Base-by-base conservation (phyloP, 257 asterid genomes). In the Anisodus tanguticus region DNA sequence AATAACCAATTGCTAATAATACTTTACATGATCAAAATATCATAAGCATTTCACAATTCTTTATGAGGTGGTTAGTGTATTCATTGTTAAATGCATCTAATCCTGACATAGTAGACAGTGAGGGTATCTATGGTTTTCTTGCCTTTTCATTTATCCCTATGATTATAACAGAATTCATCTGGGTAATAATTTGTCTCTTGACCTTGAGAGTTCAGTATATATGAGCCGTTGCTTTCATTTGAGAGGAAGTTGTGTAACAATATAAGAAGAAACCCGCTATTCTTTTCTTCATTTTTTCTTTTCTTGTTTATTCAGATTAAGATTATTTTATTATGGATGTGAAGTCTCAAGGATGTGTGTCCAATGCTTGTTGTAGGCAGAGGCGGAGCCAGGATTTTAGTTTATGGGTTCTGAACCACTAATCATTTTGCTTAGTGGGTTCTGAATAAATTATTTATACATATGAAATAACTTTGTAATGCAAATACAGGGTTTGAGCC, bases 231-330 rank as follows among this genome's bases (percentile, higher is more conserved):
- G 6, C 68, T 62, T 62, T 62, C 37, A 62, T 19, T 9, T n/a
- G 37, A n/a, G 31, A 60, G 31, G 37, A 62, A 62, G 26, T 62
- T 60, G 35, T 60, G 35, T 6, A n/a, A 10, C n/a, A 60, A n/a
- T 4, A 54, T 0, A 41, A 41, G 45, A 41, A 12, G 77, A 10
- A 68, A 68, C 26, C 15, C 37, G 26, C 3, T 68, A 7, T 68
- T 39, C 31, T 68, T 15, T 68, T 13, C 51, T 35, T 37, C 37
- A 12, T 7, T 39, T 68, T 19, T 39, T 5, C 66, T 59, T 59
- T 59, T 59, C 11, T 59, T n/a, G 31, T 59, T 59, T 7, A 59
- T 69, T 69, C 77, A 69, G 53, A 69, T 39, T 69, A 69, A 69
- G 77, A 26, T 15, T 3, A 39, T 69, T 8, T 69, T 39, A 8